These are phyloP conservation scores for Peribolospora baueri DNA, from an alignment of 768 basidiomycete genomes.

Conservation along the genomic window DNA sequence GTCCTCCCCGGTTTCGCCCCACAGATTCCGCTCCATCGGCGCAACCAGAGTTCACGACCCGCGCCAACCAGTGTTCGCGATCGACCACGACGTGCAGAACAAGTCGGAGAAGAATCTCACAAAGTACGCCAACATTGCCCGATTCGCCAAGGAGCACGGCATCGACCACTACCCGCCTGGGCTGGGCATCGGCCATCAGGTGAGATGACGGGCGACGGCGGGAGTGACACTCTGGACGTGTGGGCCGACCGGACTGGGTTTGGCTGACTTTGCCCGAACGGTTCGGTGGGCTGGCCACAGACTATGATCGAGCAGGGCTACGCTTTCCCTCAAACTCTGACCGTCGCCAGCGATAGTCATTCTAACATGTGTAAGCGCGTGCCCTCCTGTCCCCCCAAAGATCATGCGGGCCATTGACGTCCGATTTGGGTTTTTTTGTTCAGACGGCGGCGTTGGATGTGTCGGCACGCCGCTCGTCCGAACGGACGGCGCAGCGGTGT, in stretches of 20 bases:
- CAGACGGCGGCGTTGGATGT: slow-evolving; percentile 75
- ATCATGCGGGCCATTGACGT: background rate
- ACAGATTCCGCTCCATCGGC: slow-evolving; percentile 80
- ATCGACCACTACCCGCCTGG: slow-evolving; percentile 96
- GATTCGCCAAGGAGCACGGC: slow-evolving; percentile 56
- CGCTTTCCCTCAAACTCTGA: slow-evolving; percentile 82
- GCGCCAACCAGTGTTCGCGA: slow-evolving; percentile 72
- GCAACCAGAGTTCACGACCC: slow-evolving; percentile 60
- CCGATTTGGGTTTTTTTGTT: background rate
- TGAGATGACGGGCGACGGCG: no score
- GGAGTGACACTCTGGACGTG: no score
- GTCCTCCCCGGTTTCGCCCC: background rate
- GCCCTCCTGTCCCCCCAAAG: background rate
- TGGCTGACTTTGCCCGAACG: no score
- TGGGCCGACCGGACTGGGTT: no score
- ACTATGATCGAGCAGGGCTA: slow-evolving; percentile 95
- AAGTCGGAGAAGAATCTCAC: slow-evolving; percentile 60
- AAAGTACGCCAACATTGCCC: slow-evolving; percentile 80
- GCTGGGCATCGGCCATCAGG: slow-evolving; percentile 86
- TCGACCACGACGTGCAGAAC: slow-evolving; percentile 98
- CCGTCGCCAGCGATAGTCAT: slow-evolving; percentile 30
- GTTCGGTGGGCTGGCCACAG: no score
- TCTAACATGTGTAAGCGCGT: slow-evolving; percentile 46
- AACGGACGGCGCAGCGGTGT: slow-evolving; percentile 73
- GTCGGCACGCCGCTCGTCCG: slow-evolving; percentile 93